Conservation (phyloP, 192 early-diverging fungal genomes). For the Chytriomyces confervae region DNA sequence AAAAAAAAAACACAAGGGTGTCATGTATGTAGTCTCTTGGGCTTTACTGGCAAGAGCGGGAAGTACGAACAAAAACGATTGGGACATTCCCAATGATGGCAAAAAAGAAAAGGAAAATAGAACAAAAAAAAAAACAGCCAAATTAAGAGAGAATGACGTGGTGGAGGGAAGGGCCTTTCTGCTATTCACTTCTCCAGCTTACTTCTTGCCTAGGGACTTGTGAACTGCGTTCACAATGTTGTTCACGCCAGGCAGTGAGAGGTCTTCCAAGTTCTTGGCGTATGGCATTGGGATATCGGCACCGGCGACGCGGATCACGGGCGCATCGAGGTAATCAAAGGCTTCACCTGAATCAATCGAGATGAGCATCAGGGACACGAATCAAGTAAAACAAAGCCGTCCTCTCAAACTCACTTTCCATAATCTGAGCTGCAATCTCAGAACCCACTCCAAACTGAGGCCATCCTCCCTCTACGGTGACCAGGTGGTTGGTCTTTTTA, state of each 20-base stretch:
- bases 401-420: slow-evolving; percentile 75
- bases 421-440: slow-evolving; percentile 93
- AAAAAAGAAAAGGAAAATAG: background rate
- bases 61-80: too few relatives aligned
- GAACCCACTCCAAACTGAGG: slow-evolving; percentile 92
- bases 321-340: slow-evolving; percentile 95
- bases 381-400: background rate
- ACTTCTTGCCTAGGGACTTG: slow-evolving; percentile 65
- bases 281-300: slow-evolving; percentile 99
- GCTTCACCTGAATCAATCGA: slow-evolving; percentile 67
- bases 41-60: too few relatives aligned
- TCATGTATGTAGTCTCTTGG: background rate
- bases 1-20: background rate
- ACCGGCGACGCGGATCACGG: slow-evolving; percentile 89
- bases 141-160: too few relatives aligned
- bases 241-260: slow-evolving; percentile 82
- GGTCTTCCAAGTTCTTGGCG: slow-evolving; percentile 90
- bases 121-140: background rate
- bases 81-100: too few relatives aligned
- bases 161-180: too few relatives aligned
- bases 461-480: slow-evolving; percentile 96
- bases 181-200: background rate
- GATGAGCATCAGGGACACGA: slow-evolving; percentile 10
- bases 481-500: slow-evolving; percentile 97
- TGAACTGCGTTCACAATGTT: slow-evolving; percentile 82